Evolutionary conservation across 352 stramenopile species (phyloP), one percentile per base, ranked within the genome.

Genomic region (Phytophthora pinifolia): DNA sequence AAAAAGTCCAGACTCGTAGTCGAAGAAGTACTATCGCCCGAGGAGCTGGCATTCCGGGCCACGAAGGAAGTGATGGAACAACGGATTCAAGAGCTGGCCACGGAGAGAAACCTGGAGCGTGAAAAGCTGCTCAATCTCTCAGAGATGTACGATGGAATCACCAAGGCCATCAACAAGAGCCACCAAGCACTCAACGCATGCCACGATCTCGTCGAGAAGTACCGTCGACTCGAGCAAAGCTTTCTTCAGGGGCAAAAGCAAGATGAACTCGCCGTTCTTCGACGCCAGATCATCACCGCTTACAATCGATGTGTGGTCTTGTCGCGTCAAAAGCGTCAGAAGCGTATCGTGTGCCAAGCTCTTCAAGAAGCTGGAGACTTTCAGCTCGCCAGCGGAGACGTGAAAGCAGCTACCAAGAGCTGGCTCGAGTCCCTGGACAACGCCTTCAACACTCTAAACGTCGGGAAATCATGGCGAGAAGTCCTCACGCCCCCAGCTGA

Each of bases 371-470:
- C 77, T 4, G 84, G 84, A 10, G 82, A 94, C 53, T 92, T 91
- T 20, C 42, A 83, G n/a, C 81, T 86, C 43, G 67, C 71, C 2
- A 67, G 59, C n/a, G 52, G 59, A 34, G 63, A 90, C 13, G 7
- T 38, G 1, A 62, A 70, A 43, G 34, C 59, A 13, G 84, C 82
- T n/a, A 41, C 61, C 15, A 92, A 89, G 37, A 59, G 47, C 18
- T 94, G 84, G 84, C 68, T 85, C 6, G 84, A 92, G 42, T 68
- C 57, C 6, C 60, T 94, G 41, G 84, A 94, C 39, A 89, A 89
- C 29, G 78, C 83, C 0, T 90, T 89, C 32, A 79, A 67, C 8
- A 64, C 68, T 18, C 52, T 94, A 3, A 72, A 79, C 22, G 61
- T 83, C 8, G 57, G 64, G 0, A 54, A 54, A 10, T 72, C 42